Evolutionary conservation across 345 rosid species (phyloP).

Genomic region (Populus deltoides): DNA sequence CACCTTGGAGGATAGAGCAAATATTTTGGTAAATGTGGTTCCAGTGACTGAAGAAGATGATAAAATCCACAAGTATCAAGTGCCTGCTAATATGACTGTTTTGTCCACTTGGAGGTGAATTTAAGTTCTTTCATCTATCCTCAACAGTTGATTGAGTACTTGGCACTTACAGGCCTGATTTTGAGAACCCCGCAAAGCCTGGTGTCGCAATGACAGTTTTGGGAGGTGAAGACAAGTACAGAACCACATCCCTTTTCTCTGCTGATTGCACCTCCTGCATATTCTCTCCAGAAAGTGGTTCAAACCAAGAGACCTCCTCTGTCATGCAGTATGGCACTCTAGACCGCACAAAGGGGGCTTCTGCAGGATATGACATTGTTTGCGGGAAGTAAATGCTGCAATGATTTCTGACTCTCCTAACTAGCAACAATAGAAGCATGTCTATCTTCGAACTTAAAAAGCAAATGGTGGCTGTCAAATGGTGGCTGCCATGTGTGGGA

Average conservation of each 20-base stretch:
- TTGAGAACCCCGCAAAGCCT: conserved; percentile 58
- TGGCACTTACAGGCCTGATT: conserved; percentile 65
- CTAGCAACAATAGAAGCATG: neutral
- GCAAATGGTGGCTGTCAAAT: neutral
- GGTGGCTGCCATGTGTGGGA: neutral
- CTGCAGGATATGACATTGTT: conserved; percentile 52
- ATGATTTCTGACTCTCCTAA: neutral
- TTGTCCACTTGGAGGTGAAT: conserved; percentile 65
- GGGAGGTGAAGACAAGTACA: conserved; percentile 58
- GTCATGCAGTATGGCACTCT: conserved; percentile 33
- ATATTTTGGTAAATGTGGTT: conserved; percentile 58
- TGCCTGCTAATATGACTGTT: conserved; percentile 54
- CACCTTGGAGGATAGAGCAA: conserved; percentile 40
- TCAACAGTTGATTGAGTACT: conserved; percentile 61
- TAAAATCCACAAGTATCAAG: conserved; percentile 50
- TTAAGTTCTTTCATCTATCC: conserved; percentile 55
- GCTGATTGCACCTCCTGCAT: conserved; percentile 41
- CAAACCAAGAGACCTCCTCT: conserved; percentile 8
- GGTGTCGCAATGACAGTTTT: conserved; percentile 63
- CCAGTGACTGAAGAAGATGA: conserved; percentile 76
- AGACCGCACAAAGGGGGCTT: conserved; percentile 46
- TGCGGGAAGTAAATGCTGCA: conserved; percentile 37
- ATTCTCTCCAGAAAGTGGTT: conserved; percentile 23
- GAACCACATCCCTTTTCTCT: conserved; percentile 49
- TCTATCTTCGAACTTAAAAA: neutral